phyloP scores from a whole-genome alignment of 2,329 filamentous ascomycete species.

The Fusarium albosuccineum region DNA sequence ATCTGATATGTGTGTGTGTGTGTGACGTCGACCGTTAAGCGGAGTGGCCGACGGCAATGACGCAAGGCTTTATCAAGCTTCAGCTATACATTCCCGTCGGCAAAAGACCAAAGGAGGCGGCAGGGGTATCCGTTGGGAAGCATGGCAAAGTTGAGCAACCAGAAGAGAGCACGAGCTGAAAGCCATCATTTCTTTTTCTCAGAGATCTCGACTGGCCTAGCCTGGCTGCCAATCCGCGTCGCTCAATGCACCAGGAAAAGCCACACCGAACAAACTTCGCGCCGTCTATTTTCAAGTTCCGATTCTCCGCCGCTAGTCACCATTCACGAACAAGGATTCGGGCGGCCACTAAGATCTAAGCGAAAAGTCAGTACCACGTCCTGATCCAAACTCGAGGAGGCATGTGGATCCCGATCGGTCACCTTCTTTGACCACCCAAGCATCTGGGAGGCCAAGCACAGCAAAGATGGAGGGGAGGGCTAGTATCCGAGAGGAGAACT shows the following conservation, averaged over 20 bases:
- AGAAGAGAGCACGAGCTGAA: constrained; percentile 23
- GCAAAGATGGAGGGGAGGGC: constrained; percentile 18
- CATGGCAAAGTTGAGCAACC: constrained; percentile 11
- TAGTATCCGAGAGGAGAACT: constrained; percentile 12
- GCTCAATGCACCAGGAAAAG: constrained; percentile 22
- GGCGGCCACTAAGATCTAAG: constrained; percentile 42
- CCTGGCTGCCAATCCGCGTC: constrained; percentile 18
- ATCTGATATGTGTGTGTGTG: background rate
- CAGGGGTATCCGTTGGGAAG: constrained; percentile 14
- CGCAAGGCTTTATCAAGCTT: constrained; percentile 22
- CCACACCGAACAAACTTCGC: constrained; percentile 28
- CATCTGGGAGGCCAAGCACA: constrained; percentile 15
- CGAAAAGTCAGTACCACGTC: constrained; percentile 23
- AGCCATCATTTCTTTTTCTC: constrained; percentile 30
- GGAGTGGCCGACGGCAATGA: constrained; percentile 19
- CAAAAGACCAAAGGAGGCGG: constrained; percentile 19
- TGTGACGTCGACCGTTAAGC: constrained; percentile 17
- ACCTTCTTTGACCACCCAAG: constrained; percentile 9
- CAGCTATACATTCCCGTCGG: constrained; percentile 29
- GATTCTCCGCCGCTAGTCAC: constrained; percentile 16
- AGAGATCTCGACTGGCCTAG: constrained; percentile 20
- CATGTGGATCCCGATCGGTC: constrained; percentile 22
- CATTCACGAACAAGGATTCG: constrained; percentile 9
- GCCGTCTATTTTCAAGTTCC: constrained; percentile 12
- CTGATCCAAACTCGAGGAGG: constrained; percentile 16